Conservation (phyloP, 257 asterid genomes). For the Hygrophila difformis region DNA sequence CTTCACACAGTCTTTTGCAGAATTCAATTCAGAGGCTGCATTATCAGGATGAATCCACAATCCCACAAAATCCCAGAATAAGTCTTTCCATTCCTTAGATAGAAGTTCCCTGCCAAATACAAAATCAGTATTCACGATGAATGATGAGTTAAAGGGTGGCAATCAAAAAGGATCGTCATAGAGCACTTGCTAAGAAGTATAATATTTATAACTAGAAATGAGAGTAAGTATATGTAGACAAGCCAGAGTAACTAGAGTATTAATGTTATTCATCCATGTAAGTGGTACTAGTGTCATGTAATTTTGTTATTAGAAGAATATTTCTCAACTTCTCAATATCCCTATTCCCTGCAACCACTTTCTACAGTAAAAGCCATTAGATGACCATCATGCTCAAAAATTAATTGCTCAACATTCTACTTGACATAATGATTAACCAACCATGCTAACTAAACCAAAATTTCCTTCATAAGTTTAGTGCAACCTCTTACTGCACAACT, state of each 20-base stretch:
- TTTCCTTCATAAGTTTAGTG: background rate
- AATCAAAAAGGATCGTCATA: slow-evolving; percentile 2
- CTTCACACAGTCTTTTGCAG: slow-evolving; percentile 81
- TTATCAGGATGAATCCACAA: slow-evolving; percentile 52
- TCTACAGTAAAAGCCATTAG: background rate
- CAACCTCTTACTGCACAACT: too few relatives aligned
- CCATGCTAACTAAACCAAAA: background rate
- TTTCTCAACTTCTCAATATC: background rate
- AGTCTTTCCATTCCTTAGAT: slow-evolving; percentile 83
- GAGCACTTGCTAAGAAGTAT: slow-evolving; percentile 2
- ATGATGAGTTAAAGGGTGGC: background rate
- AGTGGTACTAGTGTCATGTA: slow-evolving; percentile 1
- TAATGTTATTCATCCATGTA: background rate
- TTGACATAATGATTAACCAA: background rate
- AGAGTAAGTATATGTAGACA: background rate
- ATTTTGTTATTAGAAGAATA: background rate
- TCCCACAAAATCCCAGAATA: slow-evolving; percentile 85
- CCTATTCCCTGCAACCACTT: background rate
- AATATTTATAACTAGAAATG: slow-evolving; percentile 3
- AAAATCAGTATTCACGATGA: slow-evolving; percentile 1
- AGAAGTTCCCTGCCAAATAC: slow-evolving; percentile 68
- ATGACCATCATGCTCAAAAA: slow-evolving; percentile 10
- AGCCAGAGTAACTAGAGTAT: slow-evolving; percentile 1
- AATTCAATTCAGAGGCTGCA: slow-evolving; percentile 40
- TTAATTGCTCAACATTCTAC: slow-evolving; percentile 13